Conservation (phyloP, 225 moss, liverwort and hornwort species). For the Asterella californica region DNA sequence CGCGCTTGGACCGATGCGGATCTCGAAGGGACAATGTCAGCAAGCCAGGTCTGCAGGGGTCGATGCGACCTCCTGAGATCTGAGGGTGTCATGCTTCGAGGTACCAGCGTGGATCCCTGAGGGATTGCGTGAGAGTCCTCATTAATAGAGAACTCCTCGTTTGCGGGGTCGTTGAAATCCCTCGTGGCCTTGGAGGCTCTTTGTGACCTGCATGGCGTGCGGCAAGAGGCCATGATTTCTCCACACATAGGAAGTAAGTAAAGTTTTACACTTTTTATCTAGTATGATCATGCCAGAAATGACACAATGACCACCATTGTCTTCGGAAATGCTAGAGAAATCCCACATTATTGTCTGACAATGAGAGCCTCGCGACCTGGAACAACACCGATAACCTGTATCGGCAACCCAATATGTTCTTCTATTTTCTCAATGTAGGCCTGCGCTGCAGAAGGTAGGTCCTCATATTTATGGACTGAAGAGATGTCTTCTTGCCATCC, state of each 20-base stretch:
- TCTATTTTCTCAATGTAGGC: slow-evolving; percentile 91
- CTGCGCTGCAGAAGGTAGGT: slow-evolving; percentile 78
- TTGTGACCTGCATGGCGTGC: no score
- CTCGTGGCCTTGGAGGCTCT: no score
- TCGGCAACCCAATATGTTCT: slow-evolving; percentile 51
- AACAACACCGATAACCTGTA: slow-evolving; percentile 85
- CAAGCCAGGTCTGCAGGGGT: no score
- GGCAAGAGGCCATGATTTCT: background rate
- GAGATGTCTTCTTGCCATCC: slow-evolving; percentile 90
- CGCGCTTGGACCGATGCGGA: no score
- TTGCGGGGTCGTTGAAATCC: no score
- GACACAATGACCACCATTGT: background rate
- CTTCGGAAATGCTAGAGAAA: background rate
- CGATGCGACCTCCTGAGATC: no score
- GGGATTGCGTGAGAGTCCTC: no score
- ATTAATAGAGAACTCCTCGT: no score
- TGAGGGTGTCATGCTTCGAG: no score
- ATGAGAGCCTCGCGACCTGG: slow-evolving; percentile 95
- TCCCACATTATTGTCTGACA: slow-evolving; percentile 47
- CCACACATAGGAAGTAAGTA: background rate
- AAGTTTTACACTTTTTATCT: background rate
- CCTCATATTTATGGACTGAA: slow-evolving; percentile 58
- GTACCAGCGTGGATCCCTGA: no score
- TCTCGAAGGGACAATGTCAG: no score
- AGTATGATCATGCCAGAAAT: background rate